phyloP scores from a whole-genome alignment of 176 grass and related monocot genomes.

The Typha latifolia region DNA sequence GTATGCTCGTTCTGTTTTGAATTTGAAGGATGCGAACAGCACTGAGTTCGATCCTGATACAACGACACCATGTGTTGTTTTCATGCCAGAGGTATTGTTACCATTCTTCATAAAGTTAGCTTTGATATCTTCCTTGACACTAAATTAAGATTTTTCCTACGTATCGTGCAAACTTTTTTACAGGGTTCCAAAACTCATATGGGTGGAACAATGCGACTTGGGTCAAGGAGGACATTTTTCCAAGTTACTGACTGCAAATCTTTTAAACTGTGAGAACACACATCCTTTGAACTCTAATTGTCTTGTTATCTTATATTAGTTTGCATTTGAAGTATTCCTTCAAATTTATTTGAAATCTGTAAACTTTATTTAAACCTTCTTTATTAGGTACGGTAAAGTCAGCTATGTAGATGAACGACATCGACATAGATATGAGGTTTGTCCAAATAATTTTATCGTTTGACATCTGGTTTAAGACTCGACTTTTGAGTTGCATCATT shows the following conservation, averaged over 20 bases:
- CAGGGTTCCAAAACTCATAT: constrained; percentile 98
- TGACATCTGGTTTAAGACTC: background rate
- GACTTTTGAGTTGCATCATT: background rate
- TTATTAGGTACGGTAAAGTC: constrained; percentile 60
- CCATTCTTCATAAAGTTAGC: background rate
- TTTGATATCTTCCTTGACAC: constrained; percentile 2
- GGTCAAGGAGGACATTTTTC: constrained; percentile 85
- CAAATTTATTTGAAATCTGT: constrained; percentile 6
- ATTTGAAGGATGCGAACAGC: constrained; percentile 69
- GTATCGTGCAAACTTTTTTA: background rate
- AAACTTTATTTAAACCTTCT: constrained; percentile 7
- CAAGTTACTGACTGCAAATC: constrained; percentile 55
- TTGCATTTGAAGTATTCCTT: constrained; percentile 4
- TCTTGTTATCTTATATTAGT: background rate
- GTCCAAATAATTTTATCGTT: constrained; percentile 6
- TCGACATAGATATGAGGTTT: constrained; percentile 93
- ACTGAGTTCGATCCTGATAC: constrained; percentile 82
- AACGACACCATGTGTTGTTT: constrained; percentile 54
- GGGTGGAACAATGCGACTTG: constrained; percentile 95
- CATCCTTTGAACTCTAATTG: background rate
- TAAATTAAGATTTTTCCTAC: background rate
- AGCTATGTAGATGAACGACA: constrained; percentile 75
- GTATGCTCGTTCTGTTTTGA: constrained; percentile 73
- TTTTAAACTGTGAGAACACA: constrained; percentile 63
- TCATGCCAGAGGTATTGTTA: constrained; percentile 87